Evolutionary conservation across 2,329 filamentous ascomycete genomes (phyloP).

Genomic region (Pseudogymnoascus sp.): DNA sequence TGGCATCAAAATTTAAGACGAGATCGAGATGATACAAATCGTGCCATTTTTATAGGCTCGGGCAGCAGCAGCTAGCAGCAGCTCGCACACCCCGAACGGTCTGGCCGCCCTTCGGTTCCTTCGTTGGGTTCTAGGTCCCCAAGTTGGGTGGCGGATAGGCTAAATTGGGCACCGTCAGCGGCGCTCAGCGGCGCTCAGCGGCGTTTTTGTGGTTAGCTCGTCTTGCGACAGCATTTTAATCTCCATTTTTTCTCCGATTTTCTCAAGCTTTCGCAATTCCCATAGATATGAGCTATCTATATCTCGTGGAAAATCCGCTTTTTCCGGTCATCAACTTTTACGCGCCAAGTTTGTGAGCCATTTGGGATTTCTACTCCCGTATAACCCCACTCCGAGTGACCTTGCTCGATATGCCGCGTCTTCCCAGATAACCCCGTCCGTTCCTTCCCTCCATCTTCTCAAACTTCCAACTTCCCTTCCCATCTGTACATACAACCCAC

Average conservation of each 20-base stretch:
- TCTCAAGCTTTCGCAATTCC: neutral
- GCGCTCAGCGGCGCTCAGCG: neutral
- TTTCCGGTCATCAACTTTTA: neutral
- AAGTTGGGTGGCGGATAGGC: slow-evolving; percentile 1
- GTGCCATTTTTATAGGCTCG: neutral
- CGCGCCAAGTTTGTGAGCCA: neutral
- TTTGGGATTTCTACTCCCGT: neutral
- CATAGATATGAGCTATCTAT: slow-evolving; percentile 6
- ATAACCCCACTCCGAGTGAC: neutral
- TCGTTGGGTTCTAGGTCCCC: slow-evolving; percentile 1
- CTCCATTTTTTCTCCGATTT: slow-evolving; percentile 2
- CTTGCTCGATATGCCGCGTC: slow-evolving; percentile 2
- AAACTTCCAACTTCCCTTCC: neutral
- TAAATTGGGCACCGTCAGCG: neutral
- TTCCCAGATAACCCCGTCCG: neutral
- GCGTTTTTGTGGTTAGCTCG: neutral
- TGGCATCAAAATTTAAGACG: neutral
- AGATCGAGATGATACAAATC: neutral
- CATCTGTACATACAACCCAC: neutral
- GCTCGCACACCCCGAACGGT: neutral
- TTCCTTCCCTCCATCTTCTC: slow-evolving; percentile 11
- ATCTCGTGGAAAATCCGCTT: neutral
- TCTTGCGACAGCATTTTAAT: slow-evolving; percentile 1
- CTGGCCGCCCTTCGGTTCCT: neutral
- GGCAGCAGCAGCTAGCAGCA: neutral